These are phyloP conservation scores for Boletus subparvulus DNA, from an alignment of 768 basidiomycete genomes.

Conservation along the genomic window DNA sequence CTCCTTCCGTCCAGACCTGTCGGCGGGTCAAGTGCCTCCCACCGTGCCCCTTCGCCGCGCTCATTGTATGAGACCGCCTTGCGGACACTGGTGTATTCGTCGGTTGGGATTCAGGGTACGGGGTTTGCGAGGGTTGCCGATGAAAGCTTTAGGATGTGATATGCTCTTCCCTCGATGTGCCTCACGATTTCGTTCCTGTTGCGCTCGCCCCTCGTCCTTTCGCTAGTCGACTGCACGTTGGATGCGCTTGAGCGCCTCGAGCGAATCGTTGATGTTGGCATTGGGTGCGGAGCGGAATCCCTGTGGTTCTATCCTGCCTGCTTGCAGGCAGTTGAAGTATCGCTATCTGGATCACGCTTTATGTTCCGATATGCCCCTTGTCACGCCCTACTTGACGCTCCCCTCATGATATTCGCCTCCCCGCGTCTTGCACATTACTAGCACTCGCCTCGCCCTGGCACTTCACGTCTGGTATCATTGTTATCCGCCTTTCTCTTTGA, in stretches of 20 bases:
- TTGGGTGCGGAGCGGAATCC: conserved; percentile 9
- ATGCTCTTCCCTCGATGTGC: neutral
- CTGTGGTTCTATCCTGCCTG: conserved; percentile 14
- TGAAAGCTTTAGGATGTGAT: conserved; percentile 21
- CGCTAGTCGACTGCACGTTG: conserved; percentile 39
- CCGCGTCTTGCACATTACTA: conserved; percentile 11
- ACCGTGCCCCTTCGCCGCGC: conserved; percentile 14
- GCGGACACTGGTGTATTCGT: conserved; percentile 24
- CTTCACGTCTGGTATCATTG: conserved; percentile 19
- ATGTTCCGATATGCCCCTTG: conserved; percentile 26
- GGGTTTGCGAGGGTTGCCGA: conserved; percentile 27
- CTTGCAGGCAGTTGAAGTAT: conserved; percentile 30
- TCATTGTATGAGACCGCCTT: conserved; percentile 38
- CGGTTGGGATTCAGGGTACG: conserved; percentile 26
- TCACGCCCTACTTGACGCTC: conserved; percentile 20
- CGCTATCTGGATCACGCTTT: conserved; percentile 13
- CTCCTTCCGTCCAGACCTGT: conserved; percentile 15
- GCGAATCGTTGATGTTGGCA: conserved; percentile 9
- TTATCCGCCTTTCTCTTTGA: conserved; percentile 26
- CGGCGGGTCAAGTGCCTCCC: conserved; percentile 27
- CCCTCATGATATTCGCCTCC: conserved; percentile 8
- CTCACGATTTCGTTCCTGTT: conserved; percentile 9
- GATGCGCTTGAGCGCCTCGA: conserved; percentile 27
- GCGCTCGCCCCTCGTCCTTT: conserved; percentile 30
- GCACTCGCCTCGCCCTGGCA: conserved; percentile 19